phyloP scores from a whole-genome alignment of 1,284 basidiomycete species.

The Omphalotus olearius region DNA sequence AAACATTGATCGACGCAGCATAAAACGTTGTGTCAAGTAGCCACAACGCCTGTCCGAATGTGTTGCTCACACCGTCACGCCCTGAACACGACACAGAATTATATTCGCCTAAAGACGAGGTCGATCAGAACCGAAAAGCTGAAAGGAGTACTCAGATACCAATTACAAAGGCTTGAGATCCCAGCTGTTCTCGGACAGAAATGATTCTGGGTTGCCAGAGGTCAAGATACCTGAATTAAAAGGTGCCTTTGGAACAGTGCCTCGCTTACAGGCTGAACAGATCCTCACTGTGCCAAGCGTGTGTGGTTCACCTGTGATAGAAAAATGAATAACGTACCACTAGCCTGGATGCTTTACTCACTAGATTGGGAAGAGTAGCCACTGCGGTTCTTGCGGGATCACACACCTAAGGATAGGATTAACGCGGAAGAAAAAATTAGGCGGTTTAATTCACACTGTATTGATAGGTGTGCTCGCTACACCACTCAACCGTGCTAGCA shows the following conservation, averaged over 20 bases:
- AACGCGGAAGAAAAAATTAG: not conserved
- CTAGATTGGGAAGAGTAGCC: constrained; percentile 45
- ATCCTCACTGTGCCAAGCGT: constrained; percentile 39
- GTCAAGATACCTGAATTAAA: constrained; percentile 39
- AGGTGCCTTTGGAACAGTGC: not conserved
- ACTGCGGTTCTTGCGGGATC: constrained; percentile 38
- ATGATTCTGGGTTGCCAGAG: constrained; percentile 49
- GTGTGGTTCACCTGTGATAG: constrained; percentile 43
- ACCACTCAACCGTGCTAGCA: constrained; percentile 34
- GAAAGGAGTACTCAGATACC: constrained; percentile 23
- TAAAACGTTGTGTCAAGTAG: constrained; percentile 44
- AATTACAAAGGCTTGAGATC: constrained; percentile 40
- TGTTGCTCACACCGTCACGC: constrained; percentile 42
- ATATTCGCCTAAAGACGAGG: constrained; percentile 36
- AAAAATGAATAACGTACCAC: not conserved
- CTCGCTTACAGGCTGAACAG: not conserved
- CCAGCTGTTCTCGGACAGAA: constrained; percentile 38
- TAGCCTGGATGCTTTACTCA: constrained; percentile 17
- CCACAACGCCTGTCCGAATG: constrained; percentile 51
- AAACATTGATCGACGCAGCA: constrained; percentile 47
- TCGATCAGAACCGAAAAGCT: not conserved
- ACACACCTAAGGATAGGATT: constrained; percentile 31
- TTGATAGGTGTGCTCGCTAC: constrained; percentile 49
- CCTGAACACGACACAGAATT: constrained; percentile 51
- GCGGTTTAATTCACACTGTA: constrained; percentile 37